Percentiles rank a stretch among this genome's conserved stretches.
These are phyloP conservation scores for Trichoderma hamatum DNA, from an alignment of 2,329 filamentous ascomycete genomes.

Conservation along the genomic window DNA sequence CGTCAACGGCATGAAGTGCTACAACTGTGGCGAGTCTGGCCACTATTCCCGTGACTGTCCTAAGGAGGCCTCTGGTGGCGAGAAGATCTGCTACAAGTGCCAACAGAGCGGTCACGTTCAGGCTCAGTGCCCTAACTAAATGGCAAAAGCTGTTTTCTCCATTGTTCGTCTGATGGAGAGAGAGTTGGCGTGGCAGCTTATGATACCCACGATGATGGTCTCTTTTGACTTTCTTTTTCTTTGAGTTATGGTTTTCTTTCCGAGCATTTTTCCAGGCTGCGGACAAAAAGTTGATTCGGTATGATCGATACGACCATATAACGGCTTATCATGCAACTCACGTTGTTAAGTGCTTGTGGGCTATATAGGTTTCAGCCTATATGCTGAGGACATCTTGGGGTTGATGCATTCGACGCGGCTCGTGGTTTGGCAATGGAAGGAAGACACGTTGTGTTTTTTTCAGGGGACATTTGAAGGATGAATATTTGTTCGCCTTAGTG, in stretches of 20 bases:
- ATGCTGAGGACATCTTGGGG: slow-evolving; percentile 37
- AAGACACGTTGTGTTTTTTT: slow-evolving; percentile 32
- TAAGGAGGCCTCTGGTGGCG: slow-evolving; percentile 80
- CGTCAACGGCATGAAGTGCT: slow-evolving; percentile 99
- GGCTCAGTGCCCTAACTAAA: slow-evolving; percentile 81
- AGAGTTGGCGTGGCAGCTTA: slow-evolving; percentile 46
- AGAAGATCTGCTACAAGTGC: slow-evolving; percentile 99
- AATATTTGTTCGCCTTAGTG: slow-evolving; percentile 29
- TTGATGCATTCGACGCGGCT: slow-evolving; percentile 31
- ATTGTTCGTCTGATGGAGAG: slow-evolving; percentile 30
- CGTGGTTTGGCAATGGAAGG: slow-evolving; percentile 14
- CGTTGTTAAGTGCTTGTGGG: slow-evolving; percentile 37
- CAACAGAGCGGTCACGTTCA: slow-evolving; percentile 85
- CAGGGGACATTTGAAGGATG: slow-evolving; percentile 28
- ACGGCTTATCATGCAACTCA: slow-evolving; percentile 36
- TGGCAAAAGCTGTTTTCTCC: slow-evolving; percentile 35
- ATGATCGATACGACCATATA: slow-evolving; percentile 40
- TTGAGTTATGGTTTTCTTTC: slow-evolving; percentile 29
- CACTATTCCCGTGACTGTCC: slow-evolving; percentile 96
- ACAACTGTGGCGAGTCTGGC: slow-evolving; percentile 95
- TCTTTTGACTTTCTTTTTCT: slow-evolving; percentile 35
- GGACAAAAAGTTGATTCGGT: slow-evolving; percentile 37
- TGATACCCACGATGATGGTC: slow-evolving; percentile 47
- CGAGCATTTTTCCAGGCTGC: slow-evolving; percentile 28
- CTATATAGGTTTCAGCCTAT: slow-evolving; percentile 32